Evolutionary conservation across 352 stramenopile genomes (phyloP).

Genomic region (Elongisporangium undulatum): DNA sequence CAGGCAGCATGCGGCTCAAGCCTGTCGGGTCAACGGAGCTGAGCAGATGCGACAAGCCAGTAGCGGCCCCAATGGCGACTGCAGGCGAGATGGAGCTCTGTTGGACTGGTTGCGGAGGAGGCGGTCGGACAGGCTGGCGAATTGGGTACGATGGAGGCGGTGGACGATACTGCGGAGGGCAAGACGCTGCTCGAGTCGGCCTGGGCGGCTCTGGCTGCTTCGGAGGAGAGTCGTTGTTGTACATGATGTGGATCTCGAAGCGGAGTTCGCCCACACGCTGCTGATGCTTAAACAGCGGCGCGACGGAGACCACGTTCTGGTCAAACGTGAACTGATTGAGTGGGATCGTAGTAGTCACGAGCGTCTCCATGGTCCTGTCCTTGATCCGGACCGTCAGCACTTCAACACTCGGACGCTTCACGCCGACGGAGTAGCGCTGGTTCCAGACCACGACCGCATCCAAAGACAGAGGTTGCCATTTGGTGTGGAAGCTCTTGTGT

Average conservation of each 20-base stretch:
- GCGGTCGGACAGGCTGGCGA: no score
- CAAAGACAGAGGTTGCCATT: not conserved
- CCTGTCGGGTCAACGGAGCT: not conserved
- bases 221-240: not conserved
- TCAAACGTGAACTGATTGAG: not conserved
- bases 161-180: not conserved
- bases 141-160: not conserved
- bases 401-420: conserved; percentile 37
- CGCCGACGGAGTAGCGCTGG: conserved; percentile 61
- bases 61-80: not conserved
- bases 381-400: conserved; percentile 72
- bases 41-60: not conserved
- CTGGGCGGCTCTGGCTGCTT: not conserved
- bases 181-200: not conserved
- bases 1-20: not conserved
- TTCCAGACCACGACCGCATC: conserved; percentile 38
- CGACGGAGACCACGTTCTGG: not conserved
- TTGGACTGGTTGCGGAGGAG: not conserved
- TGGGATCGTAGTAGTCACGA: not conserved
- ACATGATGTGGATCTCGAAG: not conserved
- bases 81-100: not conserved
- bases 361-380: conserved; percentile 33
- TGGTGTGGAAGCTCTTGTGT: not conserved
- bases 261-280: not conserved
- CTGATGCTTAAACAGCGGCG: not conserved